Evolutionary conservation across 2,329 filamentous ascomycete species (phyloP).

Genomic region (Aspergillus ruber): DNA sequence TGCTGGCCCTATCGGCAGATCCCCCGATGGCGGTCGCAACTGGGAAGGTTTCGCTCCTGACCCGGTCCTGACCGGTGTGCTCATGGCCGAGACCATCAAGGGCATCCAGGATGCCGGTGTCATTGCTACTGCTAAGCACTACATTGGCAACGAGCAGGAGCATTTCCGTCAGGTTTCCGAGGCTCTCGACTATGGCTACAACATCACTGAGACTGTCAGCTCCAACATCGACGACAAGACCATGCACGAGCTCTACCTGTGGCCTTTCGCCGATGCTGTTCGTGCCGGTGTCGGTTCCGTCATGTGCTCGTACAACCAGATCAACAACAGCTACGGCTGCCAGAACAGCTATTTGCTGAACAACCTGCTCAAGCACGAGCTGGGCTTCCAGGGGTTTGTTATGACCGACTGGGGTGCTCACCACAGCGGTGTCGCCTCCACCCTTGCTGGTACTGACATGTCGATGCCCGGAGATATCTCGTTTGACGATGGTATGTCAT

Average conservation of each 20-base stretch:
- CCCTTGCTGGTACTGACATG: conserved; percentile 70
- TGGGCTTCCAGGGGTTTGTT: conserved; percentile 69
- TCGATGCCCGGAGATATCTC: conserved; percentile 75
- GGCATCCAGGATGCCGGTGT: conserved; percentile 78
- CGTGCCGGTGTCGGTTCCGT: conserved; percentile 58
- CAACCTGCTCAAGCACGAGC: conserved; percentile 59
- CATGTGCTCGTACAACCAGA: conserved; percentile 69
- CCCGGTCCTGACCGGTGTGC: conserved; percentile 66
- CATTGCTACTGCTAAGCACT: conserved; percentile 78
- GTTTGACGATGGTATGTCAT: conserved; percentile 67
- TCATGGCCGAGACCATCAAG: conserved; percentile 64
- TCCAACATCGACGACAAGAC: conserved; percentile 59
- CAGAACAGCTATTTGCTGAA: conserved; percentile 58
- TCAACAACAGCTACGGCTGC: conserved; percentile 64
- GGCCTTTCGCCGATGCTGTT: conserved; percentile 65
- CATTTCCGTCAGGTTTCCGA: conserved; percentile 59
- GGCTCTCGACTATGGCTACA: conserved; percentile 53
- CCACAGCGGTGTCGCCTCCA: conserved; percentile 61
- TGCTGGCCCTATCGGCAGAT: conserved; percentile 64
- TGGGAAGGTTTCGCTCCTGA: conserved; percentile 66
- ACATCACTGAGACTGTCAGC: conserved; percentile 57
- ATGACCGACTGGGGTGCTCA: conserved; percentile 72
- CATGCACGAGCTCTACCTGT: conserved; percentile 58
- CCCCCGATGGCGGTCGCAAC: conserved; percentile 62
- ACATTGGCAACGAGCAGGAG: conserved; percentile 68